A percentile compares a stretch with the other conserved stretches of the same genome.
Conservation (phyloP, 768 basidiomycete species). For the Tylopilus felleus region DNA sequence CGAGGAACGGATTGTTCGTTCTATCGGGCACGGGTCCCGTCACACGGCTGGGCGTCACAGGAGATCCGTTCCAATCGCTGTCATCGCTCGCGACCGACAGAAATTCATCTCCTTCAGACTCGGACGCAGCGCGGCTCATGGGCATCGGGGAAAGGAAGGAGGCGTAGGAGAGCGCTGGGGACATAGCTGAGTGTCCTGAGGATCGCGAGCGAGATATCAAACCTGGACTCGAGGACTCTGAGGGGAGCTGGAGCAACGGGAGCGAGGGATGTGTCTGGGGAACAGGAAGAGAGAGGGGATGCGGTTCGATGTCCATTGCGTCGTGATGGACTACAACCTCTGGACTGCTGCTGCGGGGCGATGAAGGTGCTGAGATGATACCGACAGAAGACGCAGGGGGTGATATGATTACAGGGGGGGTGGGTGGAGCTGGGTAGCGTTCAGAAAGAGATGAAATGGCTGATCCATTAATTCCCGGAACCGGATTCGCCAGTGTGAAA, state of each 20-base stretch:
- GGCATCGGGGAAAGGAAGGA: constrained; percentile 28
- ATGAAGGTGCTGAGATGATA: constrained; percentile 21
- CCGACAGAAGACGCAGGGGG: constrained; percentile 24
- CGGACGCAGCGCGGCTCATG: constrained; percentile 14
- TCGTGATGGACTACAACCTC: constrained; percentile 10
- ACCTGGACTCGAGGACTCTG: neutral
- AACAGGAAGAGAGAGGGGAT: neutral
- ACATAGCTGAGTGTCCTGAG: constrained; percentile 2
- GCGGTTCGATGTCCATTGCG: neutral
- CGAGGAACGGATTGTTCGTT: constrained; percentile 22
- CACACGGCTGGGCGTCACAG: neutral
- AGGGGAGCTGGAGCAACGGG: constrained; percentile 16
- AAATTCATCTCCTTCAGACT: constrained; percentile 26
- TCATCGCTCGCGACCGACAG: constrained; percentile 22
- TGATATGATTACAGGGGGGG: constrained; percentile 29
- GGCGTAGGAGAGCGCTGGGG: constrained; percentile 19
- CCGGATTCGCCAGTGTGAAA: neutral
- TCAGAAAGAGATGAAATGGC: constrained; percentile 29
- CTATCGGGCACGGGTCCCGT: constrained; percentile 3
- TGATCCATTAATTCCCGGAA: neutral
- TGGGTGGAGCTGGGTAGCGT: constrained; percentile 28
- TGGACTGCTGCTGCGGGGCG: constrained; percentile 17
- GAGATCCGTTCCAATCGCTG: constrained; percentile 12
- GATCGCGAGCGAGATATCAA: constrained; percentile 6
- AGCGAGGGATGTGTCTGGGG: neutral